Evolutionary conservation across 257 asterid species (phyloP), one percentile per base, ranked within the genome.

Genomic region (Nicotiana noctiflora): DNA sequence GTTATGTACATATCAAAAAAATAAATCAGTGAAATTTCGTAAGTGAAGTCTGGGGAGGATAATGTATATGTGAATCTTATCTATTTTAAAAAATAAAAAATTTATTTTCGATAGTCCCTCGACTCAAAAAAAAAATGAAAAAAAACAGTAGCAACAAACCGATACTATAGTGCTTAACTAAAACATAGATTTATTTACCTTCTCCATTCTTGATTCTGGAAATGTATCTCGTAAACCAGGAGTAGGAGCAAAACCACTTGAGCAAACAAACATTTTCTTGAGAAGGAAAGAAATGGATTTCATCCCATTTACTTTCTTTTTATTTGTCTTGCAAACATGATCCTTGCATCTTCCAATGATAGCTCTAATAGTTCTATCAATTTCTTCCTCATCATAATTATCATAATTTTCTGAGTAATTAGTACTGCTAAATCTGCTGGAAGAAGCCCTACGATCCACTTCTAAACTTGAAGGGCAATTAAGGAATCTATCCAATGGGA

Each of bases 391-490:
- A 6, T 90, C 92, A 34, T 83, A 81, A 37, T 72, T 72, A 21
- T 88, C 93, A 77, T 88, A 88, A 8, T 83, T 86, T 9, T 87
- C 88, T 0, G 96, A 90, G 49, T 40, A 40, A 25, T 83, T 84
- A 4, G 84, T 86, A 72, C 40, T 21, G 83, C 92, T 91, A 81
- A 82, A 90, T 40, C 93, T 83, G 77, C 81, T 87, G 0, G 98
- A 93, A 56, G 29, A 70, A 21, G 60, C 51, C 4, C 88, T 87
- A 6, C 98, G 83, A 81, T 94, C 97, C 17, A 93, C 93, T 62
- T 92, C 97, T 90, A 92, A 84, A 86, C 98, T 95, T 4, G 98
- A 95, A 37, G 99, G 98, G 86, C 99, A 95, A 82, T 93, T 95
- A 3, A 95, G 92, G 89, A 95, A 95, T 85, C 97, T 90, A 40